These are phyloP conservation scores for Polytrichum commune DNA, from an alignment of 225 moss, liverwort and hornwort genomes.

Conservation along the genomic window DNA sequence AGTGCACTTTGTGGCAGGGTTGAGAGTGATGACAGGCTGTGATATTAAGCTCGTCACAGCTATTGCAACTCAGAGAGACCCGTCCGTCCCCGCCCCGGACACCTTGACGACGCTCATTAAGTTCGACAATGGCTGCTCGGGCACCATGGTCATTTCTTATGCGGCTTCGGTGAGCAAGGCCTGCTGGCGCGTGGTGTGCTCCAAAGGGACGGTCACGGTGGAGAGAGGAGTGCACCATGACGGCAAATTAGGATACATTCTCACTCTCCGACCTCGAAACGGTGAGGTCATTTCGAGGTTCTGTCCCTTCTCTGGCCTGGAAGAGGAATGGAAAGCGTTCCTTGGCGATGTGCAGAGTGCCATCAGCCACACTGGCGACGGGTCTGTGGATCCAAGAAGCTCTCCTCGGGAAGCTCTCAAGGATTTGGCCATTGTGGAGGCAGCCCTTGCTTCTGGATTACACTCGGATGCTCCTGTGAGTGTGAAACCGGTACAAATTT, in stretches of 20 bases:
- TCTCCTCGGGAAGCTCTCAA: constrained; percentile 52
- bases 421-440: constrained; percentile 63
- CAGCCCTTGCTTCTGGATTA: constrained; percentile 52
- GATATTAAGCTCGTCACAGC: constrained; percentile 60
- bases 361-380: constrained; percentile 17
- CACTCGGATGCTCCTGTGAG: constrained; percentile 54
- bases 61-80: constrained; percentile 71
- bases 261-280: constrained; percentile 34
- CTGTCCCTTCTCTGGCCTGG: constrained; percentile 42
- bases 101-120: constrained; percentile 73
- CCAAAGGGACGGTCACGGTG: constrained; percentile 73
- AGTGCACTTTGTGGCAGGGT: constrained; percentile 87
- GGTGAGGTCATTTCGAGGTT: constrained; percentile 23
- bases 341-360: constrained; percentile 41
- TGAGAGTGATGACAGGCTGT: constrained; percentile 74
- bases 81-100: constrained; percentile 70
- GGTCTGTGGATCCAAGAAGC: constrained; percentile 24
- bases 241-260: constrained; percentile 57
- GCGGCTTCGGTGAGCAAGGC: constrained; percentile 76
- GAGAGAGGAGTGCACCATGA: constrained; percentile 61
- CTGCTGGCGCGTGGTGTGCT: constrained; percentile 80
- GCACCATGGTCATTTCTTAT: constrained; percentile 76
- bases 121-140: constrained; percentile 82
- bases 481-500: constrained; percentile 41
- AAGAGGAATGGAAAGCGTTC: constrained; percentile 48